These are phyloP conservation scores for Achaetomium macrosporum DNA, from an alignment of 2,329 filamentous ascomycete species.

Conservation along the genomic window DNA sequence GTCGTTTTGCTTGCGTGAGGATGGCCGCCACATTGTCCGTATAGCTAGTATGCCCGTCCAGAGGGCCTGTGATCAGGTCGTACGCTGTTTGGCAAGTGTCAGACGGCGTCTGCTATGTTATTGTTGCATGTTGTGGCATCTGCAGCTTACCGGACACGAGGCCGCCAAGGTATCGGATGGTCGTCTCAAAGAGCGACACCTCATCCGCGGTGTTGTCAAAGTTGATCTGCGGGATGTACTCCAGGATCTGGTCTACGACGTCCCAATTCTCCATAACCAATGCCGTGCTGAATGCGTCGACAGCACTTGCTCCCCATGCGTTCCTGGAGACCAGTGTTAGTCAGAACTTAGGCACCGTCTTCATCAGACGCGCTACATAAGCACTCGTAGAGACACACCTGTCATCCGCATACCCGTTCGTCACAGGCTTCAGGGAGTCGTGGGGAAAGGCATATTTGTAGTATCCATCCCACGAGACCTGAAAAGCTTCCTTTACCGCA, in stretches of 20 bases:
- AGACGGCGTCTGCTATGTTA: background rate
- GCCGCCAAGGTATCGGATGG: constrained; percentile 79
- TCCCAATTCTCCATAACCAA: constrained; percentile 66
- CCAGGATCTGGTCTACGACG: constrained; percentile 64
- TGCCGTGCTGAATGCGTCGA: constrained; percentile 76
- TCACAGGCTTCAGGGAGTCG: constrained; percentile 67
- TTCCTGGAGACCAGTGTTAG: constrained; percentile 47
- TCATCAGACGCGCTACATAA: background rate
- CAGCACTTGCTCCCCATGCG: constrained; percentile 76
- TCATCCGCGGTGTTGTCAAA: constrained; percentile 55
- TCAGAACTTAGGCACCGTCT: background rate
- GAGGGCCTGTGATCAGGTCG: constrained; percentile 65
- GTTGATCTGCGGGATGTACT: constrained; percentile 64
- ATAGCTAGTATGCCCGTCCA: constrained; percentile 46
- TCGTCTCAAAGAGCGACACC: constrained; percentile 83
- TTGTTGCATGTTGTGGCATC: background rate
- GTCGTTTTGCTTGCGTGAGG: constrained; percentile 58
- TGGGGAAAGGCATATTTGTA: constrained; percentile 68
- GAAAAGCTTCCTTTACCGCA: constrained; percentile 63
- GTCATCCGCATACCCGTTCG: constrained; percentile 60
- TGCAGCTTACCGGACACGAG: constrained; percentile 58
- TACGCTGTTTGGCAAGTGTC: constrained; percentile 41
- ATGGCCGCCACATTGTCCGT: constrained; percentile 49
- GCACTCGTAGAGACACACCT: constrained; percentile 43
- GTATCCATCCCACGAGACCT: constrained; percentile 67